These are phyloP conservation scores for Fusarium subtropicale DNA, from an alignment of 2,329 filamentous ascomycete genomes.

Conservation along the genomic window DNA sequence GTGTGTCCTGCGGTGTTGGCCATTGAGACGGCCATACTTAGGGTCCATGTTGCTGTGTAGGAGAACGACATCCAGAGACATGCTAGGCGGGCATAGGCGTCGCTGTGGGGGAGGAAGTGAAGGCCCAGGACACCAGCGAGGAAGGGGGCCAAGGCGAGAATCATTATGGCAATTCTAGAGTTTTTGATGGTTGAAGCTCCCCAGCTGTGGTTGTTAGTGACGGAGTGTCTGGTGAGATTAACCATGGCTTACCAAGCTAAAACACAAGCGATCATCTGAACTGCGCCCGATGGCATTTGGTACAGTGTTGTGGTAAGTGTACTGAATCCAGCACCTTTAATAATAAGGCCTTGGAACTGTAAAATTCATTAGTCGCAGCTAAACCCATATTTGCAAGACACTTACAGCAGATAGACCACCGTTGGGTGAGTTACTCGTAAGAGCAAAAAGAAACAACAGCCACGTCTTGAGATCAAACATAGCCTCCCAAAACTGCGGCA, in stretches of 20 bases:
- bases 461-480: constrained; percentile 68
- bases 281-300: constrained; percentile 38
- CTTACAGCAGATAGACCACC: constrained; percentile 55
- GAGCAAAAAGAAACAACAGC: constrained; percentile 65
- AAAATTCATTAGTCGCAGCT: constrained; percentile 19
- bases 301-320: constrained; percentile 30
- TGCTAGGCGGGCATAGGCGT: constrained; percentile 38
- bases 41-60: constrained; percentile 45
- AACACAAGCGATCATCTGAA: constrained; percentile 28
- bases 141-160: constrained; percentile 19
- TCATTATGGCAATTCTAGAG: constrained; percentile 29
- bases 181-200: constrained; percentile 13
- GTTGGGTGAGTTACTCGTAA: constrained; percentile 66
- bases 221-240: fast-evolving
- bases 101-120: constrained; percentile 18
- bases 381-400: fast-evolving
- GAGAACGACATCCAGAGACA: constrained; percentile 48
- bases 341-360: constrained; percentile 44
- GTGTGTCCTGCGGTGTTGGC: constrained; percentile 52
- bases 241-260: constrained; percentile 27
- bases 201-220: constrained; percentile 14
- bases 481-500: constrained; percentile 60
- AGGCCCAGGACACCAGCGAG: constrained; percentile 28
- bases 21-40: constrained; percentile 44
- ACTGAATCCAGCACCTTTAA: constrained; percentile 39